These are phyloP conservation scores for Pythium folliculosum DNA, from an alignment of 352 stramenopile genomes.

Conservation along the genomic window DNA sequence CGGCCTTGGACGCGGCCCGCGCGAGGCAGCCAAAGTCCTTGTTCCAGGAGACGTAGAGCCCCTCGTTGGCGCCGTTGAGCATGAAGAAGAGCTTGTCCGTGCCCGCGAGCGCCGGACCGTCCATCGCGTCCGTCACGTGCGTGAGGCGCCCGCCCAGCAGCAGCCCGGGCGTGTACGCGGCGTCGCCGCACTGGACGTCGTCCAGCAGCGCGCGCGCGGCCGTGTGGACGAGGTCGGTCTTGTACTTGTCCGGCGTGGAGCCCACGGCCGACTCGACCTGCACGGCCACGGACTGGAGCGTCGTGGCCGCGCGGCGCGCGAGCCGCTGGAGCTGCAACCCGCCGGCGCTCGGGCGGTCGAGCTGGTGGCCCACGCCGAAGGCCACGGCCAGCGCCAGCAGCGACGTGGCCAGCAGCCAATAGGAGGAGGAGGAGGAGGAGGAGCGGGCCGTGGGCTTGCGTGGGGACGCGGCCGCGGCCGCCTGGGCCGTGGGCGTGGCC, in stretches of 20 bases:
- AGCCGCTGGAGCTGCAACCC: constrained; percentile 22
- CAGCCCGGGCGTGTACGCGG: constrained; percentile 34
- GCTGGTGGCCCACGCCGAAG: constrained; percentile 28
- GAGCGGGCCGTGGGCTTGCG: neutral
- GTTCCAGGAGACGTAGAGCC: constrained; percentile 81
- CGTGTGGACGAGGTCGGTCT: constrained; percentile 49
- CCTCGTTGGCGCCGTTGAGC: constrained; percentile 82
- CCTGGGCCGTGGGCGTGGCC: neutral
- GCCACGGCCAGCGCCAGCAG: constrained; percentile 26
- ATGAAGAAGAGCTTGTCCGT: constrained; percentile 79
- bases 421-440: constrained; percentile 1
- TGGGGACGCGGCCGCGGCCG: neutral
- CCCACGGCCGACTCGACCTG: constrained; percentile 24
- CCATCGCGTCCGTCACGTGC: constrained; percentile 62
- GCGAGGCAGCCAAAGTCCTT: constrained; percentile 65
- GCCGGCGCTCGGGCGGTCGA: constrained; percentile 22
- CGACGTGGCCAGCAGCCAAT: constrained; percentile 11
- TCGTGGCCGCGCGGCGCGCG: constrained; percentile 21
- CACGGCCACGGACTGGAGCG: constrained; percentile 15
- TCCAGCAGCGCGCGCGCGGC: constrained; percentile 42
- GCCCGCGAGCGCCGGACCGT: constrained; percentile 27
- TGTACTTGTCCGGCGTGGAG: constrained; percentile 56
- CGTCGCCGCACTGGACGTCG: constrained; percentile 39
- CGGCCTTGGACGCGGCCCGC: constrained; percentile 45
- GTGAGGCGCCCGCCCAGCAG: constrained; percentile 41